phyloP scores from a whole-genome alignment of 1,139 yeast species.

The Citeromyces siamensis region DNA sequence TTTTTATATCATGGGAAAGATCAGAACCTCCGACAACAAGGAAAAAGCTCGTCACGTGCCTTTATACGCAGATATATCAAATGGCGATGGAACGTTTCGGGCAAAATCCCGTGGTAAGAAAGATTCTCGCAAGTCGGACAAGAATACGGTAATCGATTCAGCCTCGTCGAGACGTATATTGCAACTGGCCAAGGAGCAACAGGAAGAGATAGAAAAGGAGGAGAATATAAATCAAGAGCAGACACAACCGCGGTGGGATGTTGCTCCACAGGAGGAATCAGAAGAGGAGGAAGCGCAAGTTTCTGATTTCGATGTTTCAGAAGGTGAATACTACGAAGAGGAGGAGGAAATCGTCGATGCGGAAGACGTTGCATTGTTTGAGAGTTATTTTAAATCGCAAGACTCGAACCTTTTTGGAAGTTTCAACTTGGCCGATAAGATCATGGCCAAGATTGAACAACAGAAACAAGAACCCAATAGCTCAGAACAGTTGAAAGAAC shows the following conservation, averaged over 20 bases:
- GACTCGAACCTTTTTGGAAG: constrained; percentile 26
- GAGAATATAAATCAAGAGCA: constrained; percentile 25
- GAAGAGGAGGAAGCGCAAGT: constrained; percentile 15
- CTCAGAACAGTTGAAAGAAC: constrained; percentile 16
- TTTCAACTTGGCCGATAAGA: constrained; percentile 78
- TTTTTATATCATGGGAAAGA: constrained; percentile 81
- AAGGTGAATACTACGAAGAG: constrained; percentile 16
- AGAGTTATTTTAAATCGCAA: constrained; percentile 42
- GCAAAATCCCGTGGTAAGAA: constrained; percentile 17
- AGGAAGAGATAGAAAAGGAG: constrained; percentile 70
- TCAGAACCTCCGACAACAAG: constrained; percentile 34
- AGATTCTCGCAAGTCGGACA: constrained; percentile 25
- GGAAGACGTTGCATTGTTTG: constrained; percentile 60
- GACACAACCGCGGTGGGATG: too few species aligned
- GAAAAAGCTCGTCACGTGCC: constrained; percentile 64
- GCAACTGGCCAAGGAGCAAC: constrained; percentile 84
- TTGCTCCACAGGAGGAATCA: constrained; percentile 14
- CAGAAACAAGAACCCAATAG: constrained; percentile 35
- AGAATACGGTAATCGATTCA: constrained; percentile 68
- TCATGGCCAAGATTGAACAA: constrained; percentile 78
- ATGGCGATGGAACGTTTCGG: constrained; percentile 62
- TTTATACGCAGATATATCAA: constrained; percentile 59
- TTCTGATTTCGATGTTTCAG: constrained; percentile 13
- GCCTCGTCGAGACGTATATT: constrained; percentile 74
- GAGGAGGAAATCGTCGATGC: constrained; percentile 35